phyloP scores from a whole-genome alignment of 1,139 yeast genomes.

The Candida gigantensis region DNA sequence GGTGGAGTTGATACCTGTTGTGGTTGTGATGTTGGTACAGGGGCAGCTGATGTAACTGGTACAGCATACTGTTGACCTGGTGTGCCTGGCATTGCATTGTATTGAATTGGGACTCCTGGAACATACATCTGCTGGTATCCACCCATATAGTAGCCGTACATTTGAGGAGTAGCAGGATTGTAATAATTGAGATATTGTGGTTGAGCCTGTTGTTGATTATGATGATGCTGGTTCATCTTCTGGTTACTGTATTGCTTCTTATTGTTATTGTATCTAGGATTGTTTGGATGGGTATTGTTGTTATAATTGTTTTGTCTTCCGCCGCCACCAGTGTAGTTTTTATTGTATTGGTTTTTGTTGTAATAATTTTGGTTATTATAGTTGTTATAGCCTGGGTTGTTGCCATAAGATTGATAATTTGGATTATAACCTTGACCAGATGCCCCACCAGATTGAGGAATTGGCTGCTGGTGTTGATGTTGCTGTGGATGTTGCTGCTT shows the following conservation, averaged over 20 bases:
- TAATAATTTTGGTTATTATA: slow-evolving; percentile 9
- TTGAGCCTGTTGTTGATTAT: slow-evolving; percentile 15
- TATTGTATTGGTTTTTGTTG: slow-evolving; percentile 11
- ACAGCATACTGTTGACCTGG: slow-evolving; percentile 11
- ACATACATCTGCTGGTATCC: slow-evolving; percentile 21
- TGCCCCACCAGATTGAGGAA: slow-evolving; percentile 3
- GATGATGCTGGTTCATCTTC: slow-evolving; percentile 17
- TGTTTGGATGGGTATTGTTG: slow-evolving; percentile 6
- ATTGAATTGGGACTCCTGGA: slow-evolving; percentile 16
- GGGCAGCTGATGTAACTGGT: slow-evolving; percentile 11
- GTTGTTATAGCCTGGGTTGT: slow-evolving; percentile 6
- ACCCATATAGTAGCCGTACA: slow-evolving; percentile 17
- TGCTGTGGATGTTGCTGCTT: slow-evolving; percentile 2
- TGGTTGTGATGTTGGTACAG: slow-evolving; percentile 15
- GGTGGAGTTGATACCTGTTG: slow-evolving; percentile 18
- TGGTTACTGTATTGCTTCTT: slow-evolving; percentile 21
- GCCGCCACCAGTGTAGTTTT: slow-evolving; percentile 5
- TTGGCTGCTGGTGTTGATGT: not conserved
- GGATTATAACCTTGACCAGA: slow-evolving; percentile 7
- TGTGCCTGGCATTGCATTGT: slow-evolving; percentile 13
- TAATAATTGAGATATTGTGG: slow-evolving; percentile 17
- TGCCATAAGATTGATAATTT: slow-evolving; percentile 2
- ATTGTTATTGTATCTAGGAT: slow-evolving; percentile 11
- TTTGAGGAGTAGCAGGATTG: slow-evolving; percentile 15
- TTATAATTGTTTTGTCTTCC: slow-evolving; percentile 15